Evolutionary conservation across 1,284 basidiomycete species (phyloP).

Genomic region (Singerocomus inundabilis): DNA sequence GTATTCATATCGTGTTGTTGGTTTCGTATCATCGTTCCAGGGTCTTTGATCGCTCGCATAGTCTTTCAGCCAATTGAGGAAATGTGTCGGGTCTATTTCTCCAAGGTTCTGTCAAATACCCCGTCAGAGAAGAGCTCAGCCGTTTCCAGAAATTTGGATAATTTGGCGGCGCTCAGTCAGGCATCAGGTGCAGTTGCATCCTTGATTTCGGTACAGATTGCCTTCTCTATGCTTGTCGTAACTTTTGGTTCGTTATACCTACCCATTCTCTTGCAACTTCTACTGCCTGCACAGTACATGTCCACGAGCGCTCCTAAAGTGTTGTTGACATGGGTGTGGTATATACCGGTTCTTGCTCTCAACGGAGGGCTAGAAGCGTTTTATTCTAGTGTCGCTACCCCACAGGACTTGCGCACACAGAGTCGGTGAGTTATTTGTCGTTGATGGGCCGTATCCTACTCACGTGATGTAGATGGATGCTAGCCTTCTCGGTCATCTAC

Average conservation of each 20-base stretch:
- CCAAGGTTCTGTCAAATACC: constrained; percentile 51
- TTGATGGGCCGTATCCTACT: constrained; percentile 2
- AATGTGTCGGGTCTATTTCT: constrained; percentile 84
- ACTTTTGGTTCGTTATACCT: constrained; percentile 77
- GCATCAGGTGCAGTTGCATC: constrained; percentile 45
- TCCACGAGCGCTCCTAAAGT: constrained; percentile 72
- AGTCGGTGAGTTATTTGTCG: constrained; percentile 46
- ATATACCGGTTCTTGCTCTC: constrained; percentile 83
- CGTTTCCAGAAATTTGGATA: background rate
- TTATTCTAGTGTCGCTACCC: constrained; percentile 72
- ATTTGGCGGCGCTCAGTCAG: constrained; percentile 28
- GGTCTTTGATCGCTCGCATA: constrained; percentile 87
- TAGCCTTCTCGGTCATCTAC: constrained; percentile 62
- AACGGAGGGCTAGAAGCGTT: constrained; percentile 92
- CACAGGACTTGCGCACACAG: constrained; percentile 62
- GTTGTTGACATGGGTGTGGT: constrained; percentile 76
- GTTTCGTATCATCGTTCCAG: constrained; percentile 40
- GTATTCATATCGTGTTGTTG: constrained; percentile 6
- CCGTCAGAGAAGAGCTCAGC: constrained; percentile 2
- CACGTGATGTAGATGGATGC: constrained; percentile 55
- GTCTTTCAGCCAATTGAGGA: constrained; percentile 94
- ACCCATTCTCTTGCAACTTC: constrained; percentile 60
- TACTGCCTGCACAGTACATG: constrained; percentile 73
- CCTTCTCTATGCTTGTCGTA: constrained; percentile 70
- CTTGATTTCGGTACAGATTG: constrained; percentile 67